Conservation (phyloP, 176 grass and related monocot species). For the Bolboschoenus planiculmis region DNA sequence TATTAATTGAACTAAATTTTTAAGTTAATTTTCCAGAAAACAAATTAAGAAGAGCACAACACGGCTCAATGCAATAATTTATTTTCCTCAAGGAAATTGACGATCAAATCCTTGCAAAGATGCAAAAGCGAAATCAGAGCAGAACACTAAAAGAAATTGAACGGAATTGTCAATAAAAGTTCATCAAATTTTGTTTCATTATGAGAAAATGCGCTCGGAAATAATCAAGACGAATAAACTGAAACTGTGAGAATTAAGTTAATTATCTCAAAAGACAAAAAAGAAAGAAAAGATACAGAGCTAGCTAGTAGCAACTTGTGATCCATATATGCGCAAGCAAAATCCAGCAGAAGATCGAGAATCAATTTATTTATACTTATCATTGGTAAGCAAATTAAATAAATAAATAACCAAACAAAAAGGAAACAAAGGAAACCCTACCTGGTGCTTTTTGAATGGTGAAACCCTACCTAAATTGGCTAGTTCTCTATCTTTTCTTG, state of each 20-base stretch:
- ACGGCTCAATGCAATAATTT: neutral
- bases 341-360: constrained; percentile 9
- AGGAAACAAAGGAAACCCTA: neutral
- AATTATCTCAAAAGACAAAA: neutral
- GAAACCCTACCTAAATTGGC: neutral
- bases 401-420: constrained; percentile 5
- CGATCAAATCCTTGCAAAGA: neutral
- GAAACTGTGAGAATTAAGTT: neutral
- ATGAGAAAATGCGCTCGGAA: neutral
- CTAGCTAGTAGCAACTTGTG: neutral
- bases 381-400: neutral
- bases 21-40: neutral
- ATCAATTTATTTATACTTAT: neutral
- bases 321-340: neutral
- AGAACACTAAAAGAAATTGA: neutral
- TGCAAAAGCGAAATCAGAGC: neutral
- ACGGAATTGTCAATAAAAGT: neutral
- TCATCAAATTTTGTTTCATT: neutral
- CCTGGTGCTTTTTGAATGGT: constrained; percentile 2
- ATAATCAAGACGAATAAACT: neutral
- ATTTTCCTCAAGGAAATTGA: neutral
- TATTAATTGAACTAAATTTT: neutral
- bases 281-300: neutral
- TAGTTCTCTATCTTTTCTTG: neutral
- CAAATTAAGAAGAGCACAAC: neutral